A percentile compares a stretch with the other conserved stretches of the same genome.
These are phyloP conservation scores for Podochytrium sp. DNA, from an alignment of 192 early-diverging fungal species.

Conservation along the genomic window DNA sequence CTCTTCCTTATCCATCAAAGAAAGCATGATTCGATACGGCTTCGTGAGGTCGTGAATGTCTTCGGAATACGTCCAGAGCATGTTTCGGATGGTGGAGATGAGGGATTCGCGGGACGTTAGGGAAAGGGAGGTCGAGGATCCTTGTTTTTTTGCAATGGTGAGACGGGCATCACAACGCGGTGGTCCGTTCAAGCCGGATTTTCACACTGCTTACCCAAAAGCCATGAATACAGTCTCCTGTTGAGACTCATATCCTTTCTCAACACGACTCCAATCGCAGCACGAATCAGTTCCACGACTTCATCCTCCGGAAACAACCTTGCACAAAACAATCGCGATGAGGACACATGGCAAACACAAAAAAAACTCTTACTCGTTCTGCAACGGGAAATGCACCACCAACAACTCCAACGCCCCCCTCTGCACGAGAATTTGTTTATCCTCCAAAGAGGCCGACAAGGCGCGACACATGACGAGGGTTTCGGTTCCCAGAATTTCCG, in stretches of 20 bases:
- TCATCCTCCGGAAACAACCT: conserved; percentile 68
- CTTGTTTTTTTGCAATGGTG: neutral
- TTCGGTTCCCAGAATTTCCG: conserved; percentile 42
- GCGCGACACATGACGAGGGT: conserved; percentile 74
- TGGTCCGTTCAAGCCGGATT: too few relatives aligned
- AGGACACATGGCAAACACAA: neutral
- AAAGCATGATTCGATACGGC: conserved; percentile 84
- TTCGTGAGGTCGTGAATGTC: conserved; percentile 51
- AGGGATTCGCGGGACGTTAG: neutral
- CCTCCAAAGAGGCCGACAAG: conserved; percentile 71
- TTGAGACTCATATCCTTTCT: conserved; percentile 94
- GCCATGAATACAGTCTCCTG: conserved; percentile 88
- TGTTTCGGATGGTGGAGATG: conserved; percentile 5
- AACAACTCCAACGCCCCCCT: conserved; percentile 83
- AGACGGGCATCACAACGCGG: too few relatives aligned
- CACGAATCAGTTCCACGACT: conserved; percentile 65
- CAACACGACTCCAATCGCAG: conserved; percentile 80
- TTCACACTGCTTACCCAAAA: conserved; percentile 51
- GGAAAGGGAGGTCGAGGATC: neutral
- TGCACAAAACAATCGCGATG: conserved; percentile 3
- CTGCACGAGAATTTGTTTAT: conserved; percentile 80
- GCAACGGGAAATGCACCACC: conserved; percentile 70
- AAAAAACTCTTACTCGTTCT: conserved; percentile 47
- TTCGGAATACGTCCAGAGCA: conserved; percentile 18
- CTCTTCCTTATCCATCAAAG: conserved; percentile 81